Conservation (phyloP, 1,139 yeast genomes). For the Chernovozyma sophiae-reginae region DNA sequence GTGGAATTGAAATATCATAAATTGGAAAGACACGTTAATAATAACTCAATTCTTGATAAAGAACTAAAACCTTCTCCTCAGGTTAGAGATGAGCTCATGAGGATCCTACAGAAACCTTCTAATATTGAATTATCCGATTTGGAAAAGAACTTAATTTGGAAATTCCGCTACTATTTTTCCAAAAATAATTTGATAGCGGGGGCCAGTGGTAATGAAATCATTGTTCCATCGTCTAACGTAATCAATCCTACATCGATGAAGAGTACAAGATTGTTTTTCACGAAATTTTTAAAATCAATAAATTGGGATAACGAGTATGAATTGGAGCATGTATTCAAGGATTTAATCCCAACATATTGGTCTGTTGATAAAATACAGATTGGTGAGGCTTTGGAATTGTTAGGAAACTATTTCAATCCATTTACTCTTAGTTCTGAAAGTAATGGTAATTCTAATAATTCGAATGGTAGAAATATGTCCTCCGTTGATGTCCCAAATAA, state of each 20-base stretch:
- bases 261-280: slow-evolving; percentile 50
- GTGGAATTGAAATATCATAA: slow-evolving; percentile 84
- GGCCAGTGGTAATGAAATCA: slow-evolving; percentile 10
- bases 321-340: slow-evolving; percentile 69
- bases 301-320: slow-evolving; percentile 87
- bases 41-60: slow-evolving; percentile 70
- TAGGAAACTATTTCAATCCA: slow-evolving; percentile 66
- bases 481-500: no score
- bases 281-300: slow-evolving; percentile 82
- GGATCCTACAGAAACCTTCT: slow-evolving; percentile 73
- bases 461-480: slow-evolving; percentile 10
- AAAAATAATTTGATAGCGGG: slow-evolving; percentile 39
- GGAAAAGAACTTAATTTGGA: slow-evolving; percentile 89
- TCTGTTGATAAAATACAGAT: slow-evolving; percentile 71
- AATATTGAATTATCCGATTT: slow-evolving; percentile 76
- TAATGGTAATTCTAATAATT: not conserved
- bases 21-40: slow-evolving; percentile 72
- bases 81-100: slow-evolving; percentile 66
- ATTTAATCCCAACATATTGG: slow-evolving; percentile 44
- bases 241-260: slow-evolving; percentile 6
- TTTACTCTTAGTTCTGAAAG: slow-evolving; percentile 24
- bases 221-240: slow-evolving; percentile 9
- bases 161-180: slow-evolving; percentile 80
- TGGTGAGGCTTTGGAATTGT: slow-evolving; percentile 86
- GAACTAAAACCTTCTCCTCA: slow-evolving; percentile 89